These are phyloP conservation scores for Candida hungchunana DNA, from an alignment of 805 yeast genomes.

Conservation along the genomic window DNA sequence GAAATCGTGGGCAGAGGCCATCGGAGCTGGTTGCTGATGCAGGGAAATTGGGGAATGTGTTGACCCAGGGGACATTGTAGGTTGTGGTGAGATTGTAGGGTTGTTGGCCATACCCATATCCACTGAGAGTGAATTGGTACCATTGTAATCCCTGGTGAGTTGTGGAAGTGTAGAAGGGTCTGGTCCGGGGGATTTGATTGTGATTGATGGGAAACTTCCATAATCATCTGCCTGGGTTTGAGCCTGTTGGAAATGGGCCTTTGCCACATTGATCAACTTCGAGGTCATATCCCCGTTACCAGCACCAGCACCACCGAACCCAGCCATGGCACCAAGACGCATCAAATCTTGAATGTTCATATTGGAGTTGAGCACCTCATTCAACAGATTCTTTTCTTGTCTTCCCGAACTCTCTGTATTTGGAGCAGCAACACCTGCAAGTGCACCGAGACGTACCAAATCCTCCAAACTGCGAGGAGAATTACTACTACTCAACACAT, in stretches of 20 bases:
- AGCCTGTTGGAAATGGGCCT: conserved; percentile 7
- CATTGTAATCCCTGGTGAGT: conserved; percentile 1
- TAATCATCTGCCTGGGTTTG: conserved; percentile 3
- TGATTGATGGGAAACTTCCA: conserved; percentile 15
- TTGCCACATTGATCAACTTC: conserved; percentile 8
- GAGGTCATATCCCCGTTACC: conserved; percentile 1
- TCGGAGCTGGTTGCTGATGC: conserved; percentile 14
- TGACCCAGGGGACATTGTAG: conserved; percentile 26
- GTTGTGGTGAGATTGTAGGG: conserved; percentile 30
- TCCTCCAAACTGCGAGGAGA: not conserved
- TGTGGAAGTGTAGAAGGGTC: conserved; percentile 5
- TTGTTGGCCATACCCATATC: conserved; percentile 25
- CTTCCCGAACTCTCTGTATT: too few species aligned
- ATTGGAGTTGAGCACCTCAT: too few species aligned
- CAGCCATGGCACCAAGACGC: not conserved
- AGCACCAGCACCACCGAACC: not conserved
- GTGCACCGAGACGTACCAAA: not conserved
- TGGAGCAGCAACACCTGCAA: too few species aligned
- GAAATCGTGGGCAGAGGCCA: conserved; percentile 14
- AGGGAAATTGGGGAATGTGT: conserved; percentile 23
- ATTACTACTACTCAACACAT: too few species aligned
- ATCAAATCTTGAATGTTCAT: not conserved
- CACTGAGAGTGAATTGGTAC: conserved; percentile 16
- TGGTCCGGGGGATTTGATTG: conserved; percentile 13
- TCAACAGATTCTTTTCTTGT: too few species aligned